Percentiles rank a stretch among this genome's conserved stretches.
These are phyloP conservation scores for Lactifluus rugatus DNA, from an alignment of 768 basidiomycete genomes.

Conservation along the genomic window DNA sequence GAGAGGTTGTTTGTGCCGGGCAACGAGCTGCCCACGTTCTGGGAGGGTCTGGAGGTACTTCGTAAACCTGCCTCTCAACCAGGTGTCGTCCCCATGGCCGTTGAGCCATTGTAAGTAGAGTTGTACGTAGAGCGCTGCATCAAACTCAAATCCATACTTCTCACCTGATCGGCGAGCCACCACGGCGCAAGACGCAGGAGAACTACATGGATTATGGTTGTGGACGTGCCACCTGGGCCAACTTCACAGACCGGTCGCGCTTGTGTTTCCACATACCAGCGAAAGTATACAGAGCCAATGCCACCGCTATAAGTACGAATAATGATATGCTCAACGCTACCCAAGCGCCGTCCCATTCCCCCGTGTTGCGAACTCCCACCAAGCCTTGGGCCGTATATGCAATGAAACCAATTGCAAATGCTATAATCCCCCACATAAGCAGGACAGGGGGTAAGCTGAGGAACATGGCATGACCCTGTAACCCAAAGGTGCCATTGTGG, in stretches of 20 bases:
- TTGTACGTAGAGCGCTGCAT: not conserved
- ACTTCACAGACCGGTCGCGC: not conserved
- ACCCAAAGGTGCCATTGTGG: slow-evolving; percentile 34
- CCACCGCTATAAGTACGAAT: slow-evolving; percentile 31
- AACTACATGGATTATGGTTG: not conserved
- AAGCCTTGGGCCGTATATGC: slow-evolving; percentile 36
- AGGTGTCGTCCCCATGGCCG: slow-evolving; percentile 35
- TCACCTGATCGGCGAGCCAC: not conserved
- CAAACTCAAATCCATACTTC: not conserved
- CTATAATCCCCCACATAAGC: slow-evolving; percentile 45
- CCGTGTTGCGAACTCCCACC: slow-evolving; percentile 16
- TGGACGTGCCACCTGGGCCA: not conserved
- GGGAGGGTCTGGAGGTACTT: slow-evolving; percentile 75
- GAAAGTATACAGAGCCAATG: slow-evolving; percentile 38
- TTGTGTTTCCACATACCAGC: slow-evolving; percentile 39
- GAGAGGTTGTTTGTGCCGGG: slow-evolving; percentile 91
- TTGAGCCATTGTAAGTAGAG: slow-evolving; percentile 27
- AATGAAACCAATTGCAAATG: slow-evolving; percentile 38
- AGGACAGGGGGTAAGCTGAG: slow-evolving; percentile 44
- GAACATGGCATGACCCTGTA: slow-evolving; percentile 41
- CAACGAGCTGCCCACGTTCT: slow-evolving; percentile 79
- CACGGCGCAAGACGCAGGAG: not conserved
- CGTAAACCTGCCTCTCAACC: slow-evolving; percentile 26
- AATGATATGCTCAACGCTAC: slow-evolving; percentile 33
- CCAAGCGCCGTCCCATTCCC: slow-evolving; percentile 31